Base-by-base conservation (phyloP, 176 grass and related monocot genomes). In the Triticum dicoccoides region DNA sequence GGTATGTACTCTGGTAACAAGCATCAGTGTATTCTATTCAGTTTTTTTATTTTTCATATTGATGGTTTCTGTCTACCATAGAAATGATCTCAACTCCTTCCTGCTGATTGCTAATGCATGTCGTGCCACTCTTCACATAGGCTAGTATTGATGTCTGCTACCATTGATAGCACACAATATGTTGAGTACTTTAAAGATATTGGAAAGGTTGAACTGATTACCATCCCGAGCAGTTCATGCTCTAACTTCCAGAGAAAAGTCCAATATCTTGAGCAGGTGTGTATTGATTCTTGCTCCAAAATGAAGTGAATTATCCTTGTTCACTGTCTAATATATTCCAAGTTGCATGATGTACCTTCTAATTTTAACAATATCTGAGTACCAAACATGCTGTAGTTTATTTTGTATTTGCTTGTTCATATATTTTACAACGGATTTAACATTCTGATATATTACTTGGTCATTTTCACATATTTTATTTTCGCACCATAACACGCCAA, bases 111-210 rank as follows among this genome's bases (percentile, higher is more conserved):
- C 66, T 81, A 79, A 84, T 81, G 76, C 47, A n/a, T 45, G 82
- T 70, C 27, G 6, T 85, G 32, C 39, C 23, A 71, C 41, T 85
- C 61, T 87, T 68, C 9, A 86, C 47, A 30, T 82, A 98, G 95
- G 95, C 87, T 98, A 33, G 89, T 98, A 78, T 83, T 95, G 54
- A 98, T 98, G 95, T 98, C 95, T 85, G 95, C 95, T 11, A 98
- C 95, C 47, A 91, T 89, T 90, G 91, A 98, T 82, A 98, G 93
- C 88, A 89, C 89, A 76, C 91, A 89, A 93, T 95, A 98, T 83
- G 95, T 77, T 77, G 93, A 95, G 58, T 98, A 95, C 68, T 98
- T 98, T 58, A 89, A 77, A 82, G 91, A 93, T 76, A 71, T 98
- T 74, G 93, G 80, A 74, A 92, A 93, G 81, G 89, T 98, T 73